Base-by-base conservation (phyloP, 768 basidiomycete species). In the Leccinum variicolor region DNA sequence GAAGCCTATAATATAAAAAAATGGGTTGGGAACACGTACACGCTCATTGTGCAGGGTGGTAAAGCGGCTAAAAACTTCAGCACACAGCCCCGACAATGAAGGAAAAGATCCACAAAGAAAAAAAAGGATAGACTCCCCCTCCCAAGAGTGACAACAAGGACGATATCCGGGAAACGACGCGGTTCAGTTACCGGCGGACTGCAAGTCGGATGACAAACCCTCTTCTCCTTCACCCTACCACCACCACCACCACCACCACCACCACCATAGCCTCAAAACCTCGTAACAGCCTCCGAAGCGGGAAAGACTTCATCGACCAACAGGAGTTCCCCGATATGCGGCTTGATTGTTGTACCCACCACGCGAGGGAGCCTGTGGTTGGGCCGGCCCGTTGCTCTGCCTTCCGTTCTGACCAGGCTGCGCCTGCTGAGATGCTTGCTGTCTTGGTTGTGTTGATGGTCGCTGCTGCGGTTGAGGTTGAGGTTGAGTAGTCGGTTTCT, bases 401-500 rank as follows among this genome's bases (percentile, higher is more conserved):
- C 73, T 66, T 29, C 71, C 69, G 26, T 72, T 72, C 48, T 62
- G 67, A 43, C 23, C 26, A 15, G 55, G 57, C 52, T 70, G 73
- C 9, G 46, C 56, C 29, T 61, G 65, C 46, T 72, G 74, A 34
- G 61, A 49, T 23, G 62, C 57, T 56, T 71, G 69, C 59, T 71
- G 73, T 50, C 66, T 70, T 53, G 43, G 45, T 39, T 74, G 73
- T 34, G 58, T n/a, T 52, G 66, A 63, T 4, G 52, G 50, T 11
- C 61, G 66, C n/a, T 58, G 62, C 39, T 66, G 60, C 47, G 66
- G 65, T 57, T 72, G 70, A 59, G 72, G 70, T 64, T 77, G 77
- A 46, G 69, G 69, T 51, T 71, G 72, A 63, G 65, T 64, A 50
- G 66, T 64, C 17, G 69, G 62, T 39, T 73, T 75, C 57, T 77